Conservation (phyloP, 768 basidiomycete species). For the Gyrodon lividus region DNA sequence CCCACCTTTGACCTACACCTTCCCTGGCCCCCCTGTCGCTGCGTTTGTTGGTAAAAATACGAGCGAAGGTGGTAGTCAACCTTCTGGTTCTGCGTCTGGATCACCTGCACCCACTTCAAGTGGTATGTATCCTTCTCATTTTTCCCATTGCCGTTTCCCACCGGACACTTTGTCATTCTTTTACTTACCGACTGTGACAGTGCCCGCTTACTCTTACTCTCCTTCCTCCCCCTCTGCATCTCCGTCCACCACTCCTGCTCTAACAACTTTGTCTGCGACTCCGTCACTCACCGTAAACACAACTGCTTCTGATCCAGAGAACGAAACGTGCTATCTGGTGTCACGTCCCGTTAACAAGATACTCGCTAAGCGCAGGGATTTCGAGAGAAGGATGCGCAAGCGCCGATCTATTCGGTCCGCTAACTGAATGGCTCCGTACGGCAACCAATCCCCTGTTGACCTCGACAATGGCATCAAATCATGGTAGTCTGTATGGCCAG, state of each 20-base stretch:
- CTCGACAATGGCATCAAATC: too few species aligned
- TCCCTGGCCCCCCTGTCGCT: constrained; percentile 55
- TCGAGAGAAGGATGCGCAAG: constrained; percentile 21
- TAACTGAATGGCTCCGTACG: too few species aligned
- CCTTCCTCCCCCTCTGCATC: constrained; percentile 3
- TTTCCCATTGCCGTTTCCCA: not conserved
- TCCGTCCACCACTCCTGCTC: constrained; percentile 8
- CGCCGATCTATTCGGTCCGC: constrained; percentile 22
- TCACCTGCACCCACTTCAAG: constrained; percentile 14
- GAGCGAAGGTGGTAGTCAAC: constrained; percentile 19
- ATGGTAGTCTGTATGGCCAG: too few species aligned
- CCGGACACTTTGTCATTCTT: not conserved
- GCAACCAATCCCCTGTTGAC: not conserved
- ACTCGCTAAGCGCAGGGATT: constrained; percentile 18
- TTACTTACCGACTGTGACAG: constrained; percentile 25
- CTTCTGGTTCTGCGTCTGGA: constrained; percentile 19
- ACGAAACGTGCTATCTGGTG: constrained; percentile 16
- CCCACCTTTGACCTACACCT: constrained; percentile 39
- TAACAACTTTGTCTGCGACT: not conserved
- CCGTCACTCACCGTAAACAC: constrained; percentile 2
- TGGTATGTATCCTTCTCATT: constrained; percentile 15
- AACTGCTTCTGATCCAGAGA: constrained; percentile 6
- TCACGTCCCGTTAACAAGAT: constrained; percentile 7
- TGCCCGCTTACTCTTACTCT: constrained; percentile 23
- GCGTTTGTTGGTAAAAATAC: constrained; percentile 33